Base-by-base conservation (phyloP, 345 rosid genomes). In the Viola odorata region DNA sequence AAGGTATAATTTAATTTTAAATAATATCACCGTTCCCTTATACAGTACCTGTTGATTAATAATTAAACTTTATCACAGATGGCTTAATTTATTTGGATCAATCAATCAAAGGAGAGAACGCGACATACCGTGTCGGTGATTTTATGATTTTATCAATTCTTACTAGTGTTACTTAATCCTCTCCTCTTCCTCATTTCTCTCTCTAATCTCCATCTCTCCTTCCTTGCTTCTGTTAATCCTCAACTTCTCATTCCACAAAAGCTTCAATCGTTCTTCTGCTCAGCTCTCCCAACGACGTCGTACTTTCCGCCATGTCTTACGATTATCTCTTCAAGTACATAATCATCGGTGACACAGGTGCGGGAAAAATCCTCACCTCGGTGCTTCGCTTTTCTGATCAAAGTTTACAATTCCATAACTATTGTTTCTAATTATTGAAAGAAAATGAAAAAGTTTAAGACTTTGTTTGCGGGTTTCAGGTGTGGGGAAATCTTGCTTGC, bases 251-350 rank as follows among this genome's bases (percentile, higher is more conserved):
- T 1, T 9, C 12, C 12, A 47, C 50, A 11, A 7, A 47, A 47
- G 10, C 50, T 5, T 4, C 8, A 47, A 11, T 47, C 11, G 3
- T 47, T n/a, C 45, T 13, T 47, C 11, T 9, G 9, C 1, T 17
- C 37, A 23, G 32, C 37, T 16, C 37, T 16, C 5, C 7, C 37
- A 8, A 4, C 37, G 32, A 23, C 32, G 32, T 23, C 32, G 4
- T n/a, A 10, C 15, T 56, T 12, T 32, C 54, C 49, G 17, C n/a
- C 58, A 81, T 84, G 86, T 80, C 85, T 37, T 84, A 85, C 82
- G 90, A 85, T 72, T 85, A 85, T 58, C 87, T 85, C 62, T 80
- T 85, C 82, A 82, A 82, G 80, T 84, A 80, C 80, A 82, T 78
- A 58, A 84, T 82, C 76, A 84, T 84, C 73, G 86, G 90, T 4